phyloP scores from a whole-genome alignment of 768 basidiomycete genomes.

The Kwoniella shandongensis region DNA sequence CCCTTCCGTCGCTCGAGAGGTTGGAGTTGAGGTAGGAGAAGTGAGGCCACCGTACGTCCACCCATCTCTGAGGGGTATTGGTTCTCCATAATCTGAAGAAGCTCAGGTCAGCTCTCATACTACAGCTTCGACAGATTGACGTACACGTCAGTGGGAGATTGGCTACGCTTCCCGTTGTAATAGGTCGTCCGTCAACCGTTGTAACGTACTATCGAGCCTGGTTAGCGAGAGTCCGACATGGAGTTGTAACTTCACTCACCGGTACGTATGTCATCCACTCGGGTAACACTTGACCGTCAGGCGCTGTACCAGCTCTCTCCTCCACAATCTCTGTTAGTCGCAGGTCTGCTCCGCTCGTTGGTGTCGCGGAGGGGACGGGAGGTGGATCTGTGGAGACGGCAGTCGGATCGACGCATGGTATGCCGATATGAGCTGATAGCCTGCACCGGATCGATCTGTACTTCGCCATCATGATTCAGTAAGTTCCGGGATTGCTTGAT shows the following conservation, averaged over 20 bases:
- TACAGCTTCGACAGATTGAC: neutral
- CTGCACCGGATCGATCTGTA: no score
- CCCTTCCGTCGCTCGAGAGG: neutral
- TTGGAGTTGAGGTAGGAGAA: conserved; percentile 21
- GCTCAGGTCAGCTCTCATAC: neutral
- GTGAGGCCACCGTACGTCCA: conserved; percentile 39
- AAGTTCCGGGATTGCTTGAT: no score
- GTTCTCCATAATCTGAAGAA: conserved; percentile 37
- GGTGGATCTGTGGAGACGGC: no score
- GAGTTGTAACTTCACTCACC: conserved; percentile 16
- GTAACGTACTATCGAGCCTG: conserved; percentile 3
- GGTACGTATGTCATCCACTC: conserved; percentile 33
- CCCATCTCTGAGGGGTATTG: conserved; percentile 33
- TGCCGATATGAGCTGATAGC: no score
- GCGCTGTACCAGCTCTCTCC: conserved; percentile 18
- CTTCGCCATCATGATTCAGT: no score
- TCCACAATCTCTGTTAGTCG: neutral
- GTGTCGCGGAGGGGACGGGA: no score
- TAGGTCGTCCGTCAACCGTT: conserved; percentile 16
- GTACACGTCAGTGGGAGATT: conserved; percentile 33
- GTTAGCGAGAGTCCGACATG: neutral
- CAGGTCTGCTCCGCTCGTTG: no score
- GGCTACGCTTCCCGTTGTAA: conserved; percentile 27
- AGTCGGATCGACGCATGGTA: no score
- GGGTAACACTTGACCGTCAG: conserved; percentile 34